Conservation (phyloP, 75 land plant species). For the Ceratopteris richardii region DNA sequence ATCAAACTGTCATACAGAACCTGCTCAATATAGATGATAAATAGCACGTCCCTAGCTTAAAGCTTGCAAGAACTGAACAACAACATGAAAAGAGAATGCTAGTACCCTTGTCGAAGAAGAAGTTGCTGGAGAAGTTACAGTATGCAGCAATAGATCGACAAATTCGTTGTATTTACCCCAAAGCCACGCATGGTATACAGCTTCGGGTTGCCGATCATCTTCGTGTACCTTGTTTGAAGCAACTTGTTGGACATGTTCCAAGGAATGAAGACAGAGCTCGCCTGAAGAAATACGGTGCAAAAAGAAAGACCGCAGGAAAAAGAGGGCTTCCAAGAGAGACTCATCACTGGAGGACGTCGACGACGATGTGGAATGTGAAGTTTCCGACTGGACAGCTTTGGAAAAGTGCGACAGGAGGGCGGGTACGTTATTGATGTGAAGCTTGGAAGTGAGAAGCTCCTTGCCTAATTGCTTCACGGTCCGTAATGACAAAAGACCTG, state of each 20-base stretch:
- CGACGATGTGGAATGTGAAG: too few relatives aligned
- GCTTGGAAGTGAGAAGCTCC: conserved; percentile 58
- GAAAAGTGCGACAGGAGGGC: conserved; percentile 48
- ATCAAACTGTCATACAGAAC: too few relatives aligned
- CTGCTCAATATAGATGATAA: too few relatives aligned
- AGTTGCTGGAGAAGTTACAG: conserved; percentile 23
- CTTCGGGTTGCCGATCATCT: conserved; percentile 39
- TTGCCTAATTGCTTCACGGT: conserved; percentile 30
- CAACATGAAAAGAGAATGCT: too few relatives aligned
- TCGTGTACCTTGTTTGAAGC: conserved; percentile 4
- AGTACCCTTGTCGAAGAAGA: conserved; percentile 30
- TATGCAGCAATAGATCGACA: conserved; percentile 26
- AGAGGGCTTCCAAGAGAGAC: conserved; percentile 47
- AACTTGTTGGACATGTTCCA: neutral
- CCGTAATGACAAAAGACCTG: too few relatives aligned
- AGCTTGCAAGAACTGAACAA: too few relatives aligned
- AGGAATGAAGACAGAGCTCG: conserved; percentile 15
- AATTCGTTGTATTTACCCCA: conserved; percentile 62
- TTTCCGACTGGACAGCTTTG: conserved; percentile 10
- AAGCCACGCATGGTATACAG: conserved; percentile 64
- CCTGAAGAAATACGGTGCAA: conserved; percentile 41
- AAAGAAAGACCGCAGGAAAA: conserved; percentile 82
- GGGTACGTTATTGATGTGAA: conserved; percentile 82
- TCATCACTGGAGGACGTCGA: conserved; percentile 1
- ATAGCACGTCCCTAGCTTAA: too few relatives aligned